Evolutionary conservation across 768 basidiomycete species (phyloP).

Genomic region (Suillus alpinus): DNA sequence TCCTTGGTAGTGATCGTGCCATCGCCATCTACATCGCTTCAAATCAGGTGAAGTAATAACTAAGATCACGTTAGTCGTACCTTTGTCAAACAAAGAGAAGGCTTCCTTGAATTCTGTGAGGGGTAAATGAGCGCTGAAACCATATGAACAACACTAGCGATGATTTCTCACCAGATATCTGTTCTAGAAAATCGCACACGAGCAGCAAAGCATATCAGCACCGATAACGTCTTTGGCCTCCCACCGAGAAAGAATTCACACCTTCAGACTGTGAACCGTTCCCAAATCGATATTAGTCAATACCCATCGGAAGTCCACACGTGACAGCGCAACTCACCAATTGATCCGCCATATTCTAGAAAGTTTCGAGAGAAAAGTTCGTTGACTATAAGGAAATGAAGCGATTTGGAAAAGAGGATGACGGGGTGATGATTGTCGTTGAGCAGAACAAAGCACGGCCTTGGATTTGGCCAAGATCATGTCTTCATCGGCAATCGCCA

Average conservation of each 20-base stretch:
- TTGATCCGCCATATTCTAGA: conserved; percentile 53
- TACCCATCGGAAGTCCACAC: conserved; percentile 13
- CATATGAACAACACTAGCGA: conserved; percentile 1
- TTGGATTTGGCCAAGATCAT: conserved; percentile 4
- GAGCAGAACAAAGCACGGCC: conserved; percentile 6
- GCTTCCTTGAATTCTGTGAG: conserved; percentile 94
- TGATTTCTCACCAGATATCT: conserved; percentile 74
- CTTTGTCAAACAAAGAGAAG: conserved; percentile 96
- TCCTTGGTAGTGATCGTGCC: conserved; percentile 90
- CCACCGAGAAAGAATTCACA: conserved; percentile 27
- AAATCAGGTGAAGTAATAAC: neutral
- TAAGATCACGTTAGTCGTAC: conserved; percentile 38
- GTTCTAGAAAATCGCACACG: conserved; percentile 52
- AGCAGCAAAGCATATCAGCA: conserved; percentile 1
- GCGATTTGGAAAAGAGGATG: conserved; percentile 5
- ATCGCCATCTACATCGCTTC: conserved; percentile 67
- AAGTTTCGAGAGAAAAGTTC: neutral
- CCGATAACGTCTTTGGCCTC: neutral
- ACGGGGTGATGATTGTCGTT: conserved; percentile 9
- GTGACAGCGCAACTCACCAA: conserved; percentile 38
- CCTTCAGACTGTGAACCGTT: conserved; percentile 50
- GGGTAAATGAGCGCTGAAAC: conserved; percentile 4
- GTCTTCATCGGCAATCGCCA: conserved; percentile 34
- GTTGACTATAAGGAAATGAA: neutral
- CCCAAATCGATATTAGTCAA: conserved; percentile 13